A percentile compares a stretch with the other conserved stretches of the same genome.
Conservation (phyloP, 192 early-diverging fungal species). For the Coemansia sp. region DNA sequence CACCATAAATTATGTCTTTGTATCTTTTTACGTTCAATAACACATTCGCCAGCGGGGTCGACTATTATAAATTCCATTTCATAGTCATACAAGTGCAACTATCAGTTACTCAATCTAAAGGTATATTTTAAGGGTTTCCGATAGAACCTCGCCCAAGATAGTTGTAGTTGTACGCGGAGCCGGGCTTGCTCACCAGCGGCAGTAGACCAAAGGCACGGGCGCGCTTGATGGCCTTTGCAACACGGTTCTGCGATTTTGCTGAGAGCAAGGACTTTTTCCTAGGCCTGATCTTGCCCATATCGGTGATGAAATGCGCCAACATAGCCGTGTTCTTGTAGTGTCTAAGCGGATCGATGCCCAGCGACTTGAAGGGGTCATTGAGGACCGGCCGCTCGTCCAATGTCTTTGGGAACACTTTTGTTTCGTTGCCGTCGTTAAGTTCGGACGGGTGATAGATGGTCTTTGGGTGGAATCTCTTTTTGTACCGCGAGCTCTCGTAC, state of each 20-base stretch:
- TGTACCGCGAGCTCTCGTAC: constrained; percentile 26
- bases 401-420: constrained; percentile 1
- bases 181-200: constrained; percentile 46
- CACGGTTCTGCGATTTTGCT: constrained; percentile 60
- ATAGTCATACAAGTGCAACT: too few species aligned
- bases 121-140: not conserved
- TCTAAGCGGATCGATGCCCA: constrained; percentile 43
- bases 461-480: constrained; percentile 11
- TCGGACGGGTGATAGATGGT: constrained; percentile 35
- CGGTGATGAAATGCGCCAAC: constrained; percentile 60
- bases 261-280: constrained; percentile 61
- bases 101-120: too few species aligned
- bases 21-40: not conserved
- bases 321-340: constrained; percentile 58
- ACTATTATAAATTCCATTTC: too few species aligned
- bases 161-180: constrained; percentile 22
- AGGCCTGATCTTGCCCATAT: constrained; percentile 64
- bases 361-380: constrained; percentile 37
- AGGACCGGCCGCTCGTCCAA: not conserved
- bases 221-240: constrained; percentile 64
- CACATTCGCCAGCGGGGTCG: too few species aligned
- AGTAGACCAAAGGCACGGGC: constrained; percentile 60
- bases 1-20: constrained; percentile 18
- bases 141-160: constrained; percentile 14
- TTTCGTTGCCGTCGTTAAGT: constrained; percentile 18